Evolutionary conservation across 2,329 filamentous ascomycete genomes (phyloP).

Genomic region (Pyricularia pennisetigena): DNA sequence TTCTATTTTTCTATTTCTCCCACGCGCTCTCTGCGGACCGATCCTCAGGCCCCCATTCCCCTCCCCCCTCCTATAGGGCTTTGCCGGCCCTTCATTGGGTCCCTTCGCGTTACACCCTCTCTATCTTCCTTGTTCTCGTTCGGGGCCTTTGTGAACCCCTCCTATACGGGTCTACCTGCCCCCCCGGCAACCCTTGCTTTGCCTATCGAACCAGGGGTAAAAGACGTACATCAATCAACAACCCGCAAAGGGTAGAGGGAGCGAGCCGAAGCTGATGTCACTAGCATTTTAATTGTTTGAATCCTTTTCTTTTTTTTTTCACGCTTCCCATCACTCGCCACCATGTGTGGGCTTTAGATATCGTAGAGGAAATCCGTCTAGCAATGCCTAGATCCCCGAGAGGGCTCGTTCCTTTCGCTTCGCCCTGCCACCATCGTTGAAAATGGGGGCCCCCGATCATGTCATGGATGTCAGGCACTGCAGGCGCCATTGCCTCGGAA

Average conservation of each 20-base stretch:
- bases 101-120: too few relatives aligned
- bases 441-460: neutral
- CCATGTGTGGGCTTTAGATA: neutral
- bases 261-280: neutral
- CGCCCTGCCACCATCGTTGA: neutral
- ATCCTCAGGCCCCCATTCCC: too few relatives aligned
- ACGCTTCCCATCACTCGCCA: neutral
- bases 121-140: too few relatives aligned
- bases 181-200: too few relatives aligned
- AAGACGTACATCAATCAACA: neutral
- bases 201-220: too few relatives aligned
- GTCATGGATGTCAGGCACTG: neutral
- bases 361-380: neutral
- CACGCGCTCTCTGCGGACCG: too few relatives aligned
- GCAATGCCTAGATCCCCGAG: neutral
- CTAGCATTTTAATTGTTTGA: too few relatives aligned
- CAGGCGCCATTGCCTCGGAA: neutral
- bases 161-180: too few relatives aligned
- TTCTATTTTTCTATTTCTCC: too few relatives aligned
- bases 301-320: neutral
- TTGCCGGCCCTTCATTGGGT: too few relatives aligned
- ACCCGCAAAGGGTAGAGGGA: neutral
- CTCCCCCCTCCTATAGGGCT: too few relatives aligned
- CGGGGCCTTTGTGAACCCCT: too few relatives aligned
- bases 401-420: neutral